These are phyloP conservation scores for Sclerotinia subarctica DNA, from an alignment of 2,329 filamentous ascomycete species.

Conservation along the genomic window DNA sequence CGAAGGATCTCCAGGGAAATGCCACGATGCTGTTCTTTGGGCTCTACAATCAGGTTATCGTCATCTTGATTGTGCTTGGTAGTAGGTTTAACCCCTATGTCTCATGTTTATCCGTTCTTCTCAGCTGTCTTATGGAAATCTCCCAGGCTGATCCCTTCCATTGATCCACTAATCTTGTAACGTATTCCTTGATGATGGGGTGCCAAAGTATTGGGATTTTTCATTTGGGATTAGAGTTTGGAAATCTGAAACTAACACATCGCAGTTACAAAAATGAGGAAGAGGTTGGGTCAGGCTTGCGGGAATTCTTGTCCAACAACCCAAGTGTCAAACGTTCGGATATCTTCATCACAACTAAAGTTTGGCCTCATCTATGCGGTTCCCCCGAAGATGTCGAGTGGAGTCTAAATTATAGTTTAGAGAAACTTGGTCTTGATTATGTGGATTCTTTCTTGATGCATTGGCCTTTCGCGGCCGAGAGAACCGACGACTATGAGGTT, in stretches of 20 bases:
- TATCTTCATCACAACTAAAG: slow-evolving; percentile 36
- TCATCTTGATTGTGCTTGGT: slow-evolving; percentile 70
- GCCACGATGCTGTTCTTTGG: slow-evolving; percentile 48
- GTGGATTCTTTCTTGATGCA: slow-evolving; percentile 80
- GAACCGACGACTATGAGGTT: slow-evolving; percentile 62
- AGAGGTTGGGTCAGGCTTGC: slow-evolving; percentile 74
- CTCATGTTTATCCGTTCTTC: slow-evolving; percentile 11
- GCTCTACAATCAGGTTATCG: slow-evolving; percentile 65
- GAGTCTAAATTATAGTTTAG: slow-evolving; percentile 68
- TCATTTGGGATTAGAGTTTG: neutral
- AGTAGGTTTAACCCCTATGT: slow-evolving; percentile 36
- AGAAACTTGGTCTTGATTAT: slow-evolving; percentile 71
- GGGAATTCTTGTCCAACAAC: slow-evolving; percentile 59
- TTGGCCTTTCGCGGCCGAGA: slow-evolving; percentile 78
- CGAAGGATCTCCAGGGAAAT: slow-evolving; percentile 41
- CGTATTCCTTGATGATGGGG: slow-evolving; percentile 5
- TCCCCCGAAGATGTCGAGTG: slow-evolving; percentile 58
- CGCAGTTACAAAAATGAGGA: slow-evolving; percentile 70
- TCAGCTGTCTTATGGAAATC: slow-evolving; percentile 36
- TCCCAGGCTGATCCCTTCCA: neutral
- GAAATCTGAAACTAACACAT: slow-evolving; percentile 4
- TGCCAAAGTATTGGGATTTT: neutral
- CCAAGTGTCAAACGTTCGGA: slow-evolving; percentile 56
- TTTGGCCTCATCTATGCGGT: slow-evolving; percentile 62
- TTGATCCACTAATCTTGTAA: neutral